phyloP scores from a whole-genome alignment of 1,284 basidiomycete species.

The Marasmius sp. region DNA sequence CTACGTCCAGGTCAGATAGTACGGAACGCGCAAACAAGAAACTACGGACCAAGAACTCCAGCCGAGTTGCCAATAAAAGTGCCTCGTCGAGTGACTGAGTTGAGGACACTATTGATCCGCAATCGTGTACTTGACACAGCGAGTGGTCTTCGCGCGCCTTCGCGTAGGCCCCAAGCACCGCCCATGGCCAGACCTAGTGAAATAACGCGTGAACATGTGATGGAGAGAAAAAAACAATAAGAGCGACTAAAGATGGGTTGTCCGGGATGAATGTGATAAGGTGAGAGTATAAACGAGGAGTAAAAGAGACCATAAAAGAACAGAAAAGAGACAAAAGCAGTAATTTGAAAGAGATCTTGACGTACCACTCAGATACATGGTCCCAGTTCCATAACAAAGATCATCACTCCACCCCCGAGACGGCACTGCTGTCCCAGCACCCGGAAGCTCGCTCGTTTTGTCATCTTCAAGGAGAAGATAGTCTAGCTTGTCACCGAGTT shows the following conservation, averaged over 20 bases:
- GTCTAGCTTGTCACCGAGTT: constrained; percentile 86
- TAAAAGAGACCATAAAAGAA: constrained; percentile 47
- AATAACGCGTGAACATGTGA: constrained; percentile 69
- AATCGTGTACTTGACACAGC: constrained; percentile 83
- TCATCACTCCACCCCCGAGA: constrained; percentile 99
- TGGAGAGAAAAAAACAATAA: constrained; percentile 71
- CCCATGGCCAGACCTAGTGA: constrained; percentile 87
- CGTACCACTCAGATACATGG: constrained; percentile 96
- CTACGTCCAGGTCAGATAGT: constrained; percentile 44
- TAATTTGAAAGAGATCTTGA: constrained; percentile 61
- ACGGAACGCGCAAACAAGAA: constrained; percentile 26
- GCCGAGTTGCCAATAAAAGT: constrained; percentile 98
- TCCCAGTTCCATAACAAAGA: constrained; percentile 98
- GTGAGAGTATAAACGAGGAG: constrained; percentile 50
- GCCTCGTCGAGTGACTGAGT: constrained; percentile 94
- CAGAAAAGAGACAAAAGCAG: constrained; percentile 47
- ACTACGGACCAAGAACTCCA: constrained; percentile 86
- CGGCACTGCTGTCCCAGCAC: constrained; percentile 83
- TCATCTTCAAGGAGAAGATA: constrained; percentile 93
- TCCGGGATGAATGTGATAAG: constrained; percentile 59
- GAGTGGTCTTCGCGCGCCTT: constrained; percentile 86
- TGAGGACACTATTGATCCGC: constrained; percentile 95
- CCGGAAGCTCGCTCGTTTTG: constrained; percentile 85
- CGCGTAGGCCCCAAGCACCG: constrained; percentile 93
- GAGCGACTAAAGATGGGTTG: constrained; percentile 52